A percentile compares a stretch with the other conserved stretches of the same genome.
Conservation (phyloP, 2,329 filamentous ascomycete genomes). For the Aureobasidium sp. region DNA sequence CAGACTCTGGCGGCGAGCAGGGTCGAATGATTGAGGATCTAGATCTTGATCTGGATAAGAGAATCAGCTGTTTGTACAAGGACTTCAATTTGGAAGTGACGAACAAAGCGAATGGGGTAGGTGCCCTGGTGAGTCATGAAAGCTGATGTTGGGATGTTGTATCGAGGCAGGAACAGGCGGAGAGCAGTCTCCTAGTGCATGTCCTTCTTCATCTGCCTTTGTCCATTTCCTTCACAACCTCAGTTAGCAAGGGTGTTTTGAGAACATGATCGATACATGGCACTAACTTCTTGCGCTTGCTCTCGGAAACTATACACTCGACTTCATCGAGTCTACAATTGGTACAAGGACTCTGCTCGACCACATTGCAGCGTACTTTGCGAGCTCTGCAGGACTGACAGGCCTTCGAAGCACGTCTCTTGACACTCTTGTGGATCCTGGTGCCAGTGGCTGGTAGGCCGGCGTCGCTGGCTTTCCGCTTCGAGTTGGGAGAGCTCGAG, state of each 20-base stretch:
- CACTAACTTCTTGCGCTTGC: slow-evolving; percentile 76
- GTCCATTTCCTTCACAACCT: slow-evolving; percentile 27
- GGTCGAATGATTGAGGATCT: slow-evolving; percentile 4
- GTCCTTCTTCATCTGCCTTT: slow-evolving; percentile 16
- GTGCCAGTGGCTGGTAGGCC: slow-evolving; percentile 43
- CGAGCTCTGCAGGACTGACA: slow-evolving; percentile 82
- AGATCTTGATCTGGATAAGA: slow-evolving; percentile 3
- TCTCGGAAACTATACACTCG: slow-evolving; percentile 61
- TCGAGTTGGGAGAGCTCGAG: slow-evolving; percentile 32
- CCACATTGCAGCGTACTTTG: slow-evolving; percentile 90
- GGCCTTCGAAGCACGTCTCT: slow-evolving; percentile 81
- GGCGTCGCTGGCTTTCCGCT: slow-evolving; percentile 51
- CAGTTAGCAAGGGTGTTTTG: neutral
- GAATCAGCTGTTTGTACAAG: neutral
- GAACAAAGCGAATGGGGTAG: slow-evolving; percentile 57
- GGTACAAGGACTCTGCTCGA: slow-evolving; percentile 76
- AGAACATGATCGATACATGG: neutral
- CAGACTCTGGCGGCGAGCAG: slow-evolving; percentile 6
- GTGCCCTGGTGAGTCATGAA: slow-evolving; percentile 17
- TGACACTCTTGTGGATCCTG: slow-evolving; percentile 51
- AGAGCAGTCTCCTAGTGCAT: neutral
- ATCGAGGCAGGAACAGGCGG: neutral
- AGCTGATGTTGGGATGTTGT: slow-evolving; percentile 1
- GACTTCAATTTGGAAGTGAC: neutral
- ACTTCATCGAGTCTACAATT: slow-evolving; percentile 79